A percentile compares a stretch with the other conserved stretches of the same genome.
phyloP scores from a whole-genome alignment of 2,329 filamentous ascomycete species.

The Helotiales sp. region DNA sequence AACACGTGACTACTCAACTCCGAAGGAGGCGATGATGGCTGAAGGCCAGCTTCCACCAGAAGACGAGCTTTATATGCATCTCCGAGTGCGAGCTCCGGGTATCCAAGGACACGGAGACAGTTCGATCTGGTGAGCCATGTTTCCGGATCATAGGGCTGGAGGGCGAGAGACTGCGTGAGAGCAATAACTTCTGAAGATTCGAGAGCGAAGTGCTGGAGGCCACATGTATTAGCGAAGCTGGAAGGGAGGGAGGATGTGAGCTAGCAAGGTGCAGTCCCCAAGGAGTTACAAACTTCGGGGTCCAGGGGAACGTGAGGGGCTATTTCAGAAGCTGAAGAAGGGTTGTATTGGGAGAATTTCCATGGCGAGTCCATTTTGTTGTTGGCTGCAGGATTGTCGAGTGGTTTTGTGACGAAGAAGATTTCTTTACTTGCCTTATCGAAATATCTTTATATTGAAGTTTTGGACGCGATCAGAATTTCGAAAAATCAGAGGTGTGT shows the following conservation, averaged over 20 bases:
- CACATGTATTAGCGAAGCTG: slow-evolving; percentile 15
- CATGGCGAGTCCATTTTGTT: slow-evolving; percentile 24
- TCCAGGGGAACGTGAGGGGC: slow-evolving; percentile 20
- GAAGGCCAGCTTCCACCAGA: slow-evolving; percentile 31
- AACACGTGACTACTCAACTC: slow-evolving; percentile 29
- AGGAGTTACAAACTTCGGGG: slow-evolving; percentile 25
- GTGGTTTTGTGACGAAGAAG: too few species aligned
- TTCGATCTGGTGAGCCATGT: slow-evolving; percentile 29
- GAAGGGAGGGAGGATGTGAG: slow-evolving; percentile 3
- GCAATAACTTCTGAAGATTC: slow-evolving; percentile 22
- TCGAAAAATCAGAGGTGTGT: too few species aligned
- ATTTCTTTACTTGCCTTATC: too few species aligned
- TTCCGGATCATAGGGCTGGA: slow-evolving; percentile 31
- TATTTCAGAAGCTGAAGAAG: slow-evolving; percentile 29
- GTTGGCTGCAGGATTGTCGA: not conserved
- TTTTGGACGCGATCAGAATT: too few species aligned
- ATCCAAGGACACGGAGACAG: slow-evolving; percentile 30
- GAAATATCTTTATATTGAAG: too few species aligned
- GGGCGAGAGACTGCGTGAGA: slow-evolving; percentile 23
- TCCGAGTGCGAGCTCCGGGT: slow-evolving; percentile 35
- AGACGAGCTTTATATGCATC: slow-evolving; percentile 35
- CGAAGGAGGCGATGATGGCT: slow-evolving; percentile 2
- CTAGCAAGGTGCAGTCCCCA: slow-evolving; percentile 1
- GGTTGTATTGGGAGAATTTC: slow-evolving; percentile 21
- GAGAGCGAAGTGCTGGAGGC: slow-evolving; percentile 20